Conservation (phyloP, 148 eudicot species). For the Simmondsia chinensis region DNA sequence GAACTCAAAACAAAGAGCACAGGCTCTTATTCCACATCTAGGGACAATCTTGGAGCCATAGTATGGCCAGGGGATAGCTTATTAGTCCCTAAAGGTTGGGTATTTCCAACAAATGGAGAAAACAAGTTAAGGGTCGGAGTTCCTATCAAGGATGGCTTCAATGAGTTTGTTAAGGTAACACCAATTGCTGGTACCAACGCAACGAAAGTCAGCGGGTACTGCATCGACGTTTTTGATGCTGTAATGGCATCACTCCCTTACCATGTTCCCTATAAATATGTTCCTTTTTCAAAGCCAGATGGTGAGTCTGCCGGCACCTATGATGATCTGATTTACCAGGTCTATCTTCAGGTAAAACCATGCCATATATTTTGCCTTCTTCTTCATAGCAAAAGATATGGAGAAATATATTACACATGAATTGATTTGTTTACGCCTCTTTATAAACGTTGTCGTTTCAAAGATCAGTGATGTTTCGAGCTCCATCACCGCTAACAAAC, state of each 20-base stretch:
- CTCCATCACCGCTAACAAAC: too few relatives aligned
- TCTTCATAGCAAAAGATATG: too few relatives aligned
- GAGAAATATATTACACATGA: too few relatives aligned
- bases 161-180: slow-evolving; percentile 28
- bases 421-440: too few relatives aligned
- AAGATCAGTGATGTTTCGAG: too few relatives aligned
- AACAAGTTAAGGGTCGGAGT: slow-evolving; percentile 36
- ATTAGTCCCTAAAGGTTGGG: slow-evolving; percentile 54
- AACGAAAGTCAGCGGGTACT: slow-evolving; percentile 25
- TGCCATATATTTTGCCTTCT: too few relatives aligned
- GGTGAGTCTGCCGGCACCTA: slow-evolving; percentile 20
- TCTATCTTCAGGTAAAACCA: slow-evolving; percentile 19
- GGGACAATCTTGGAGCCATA: slow-evolving; percentile 24
- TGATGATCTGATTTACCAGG: slow-evolving; percentile 19
- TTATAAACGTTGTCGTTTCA: too few relatives aligned
- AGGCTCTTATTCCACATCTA: slow-evolving; percentile 7
- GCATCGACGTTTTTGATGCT: slow-evolving; percentile 54
- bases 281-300: slow-evolving; percentile 25
- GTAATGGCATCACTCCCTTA: slow-evolving; percentile 37
- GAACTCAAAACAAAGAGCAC: slow-evolving; percentile 3
- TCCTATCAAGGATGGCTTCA: slow-evolving; percentile 38
- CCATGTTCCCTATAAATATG: slow-evolving; percentile 33
- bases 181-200: slow-evolving; percentile 17
- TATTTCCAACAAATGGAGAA: slow-evolving; percentile 36
- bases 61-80: slow-evolving; percentile 55